phyloP scores from a whole-genome alignment of 768 basidiomycete genomes.

The Lactarius sp. region DNA sequence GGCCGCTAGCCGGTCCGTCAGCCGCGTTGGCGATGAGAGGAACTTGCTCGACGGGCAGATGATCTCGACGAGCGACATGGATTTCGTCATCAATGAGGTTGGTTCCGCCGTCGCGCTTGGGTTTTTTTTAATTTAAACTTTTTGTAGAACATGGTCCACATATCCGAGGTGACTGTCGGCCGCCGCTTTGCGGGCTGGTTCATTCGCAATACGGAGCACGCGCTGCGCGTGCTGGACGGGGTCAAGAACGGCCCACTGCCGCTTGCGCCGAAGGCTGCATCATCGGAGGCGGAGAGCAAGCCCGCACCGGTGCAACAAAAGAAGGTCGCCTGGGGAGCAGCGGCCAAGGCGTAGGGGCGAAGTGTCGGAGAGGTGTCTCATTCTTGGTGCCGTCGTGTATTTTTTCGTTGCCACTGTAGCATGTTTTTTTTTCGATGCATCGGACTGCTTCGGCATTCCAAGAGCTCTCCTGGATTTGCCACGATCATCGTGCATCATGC shows the following conservation, averaged over 20 bases:
- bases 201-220: conserved; percentile 91
- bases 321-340: conserved; percentile 24
- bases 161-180: conserved; percentile 91
- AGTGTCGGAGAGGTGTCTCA: not conserved
- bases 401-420: not conserved
- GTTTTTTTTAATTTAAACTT: not conserved
- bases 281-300: conserved; percentile 16
- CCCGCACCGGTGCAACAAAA: conserved; percentile 15
- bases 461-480: not conserved
- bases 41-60: conserved; percentile 78
- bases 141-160: conserved; percentile 91
- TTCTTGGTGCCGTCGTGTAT: not conserved
- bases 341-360: conserved; percentile 4
- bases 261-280: conserved; percentile 9
- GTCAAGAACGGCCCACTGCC: conserved; percentile 58
- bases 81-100: conserved; percentile 93
- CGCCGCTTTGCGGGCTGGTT: conserved; percentile 96
- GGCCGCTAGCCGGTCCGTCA: conserved; percentile 73
- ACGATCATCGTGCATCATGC: not conserved
- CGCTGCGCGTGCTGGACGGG: conserved; percentile 81
- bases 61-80: conserved; percentile 87
- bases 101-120: not conserved
- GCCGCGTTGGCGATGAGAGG: conserved; percentile 46
- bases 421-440: not conserved
- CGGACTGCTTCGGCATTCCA: not conserved